Percentiles rank a stretch among this genome's conserved stretches.
These are phyloP conservation scores for Xylaria telfairii DNA, from an alignment of 495 filamentous ascomycete species.

Conservation along the genomic window DNA sequence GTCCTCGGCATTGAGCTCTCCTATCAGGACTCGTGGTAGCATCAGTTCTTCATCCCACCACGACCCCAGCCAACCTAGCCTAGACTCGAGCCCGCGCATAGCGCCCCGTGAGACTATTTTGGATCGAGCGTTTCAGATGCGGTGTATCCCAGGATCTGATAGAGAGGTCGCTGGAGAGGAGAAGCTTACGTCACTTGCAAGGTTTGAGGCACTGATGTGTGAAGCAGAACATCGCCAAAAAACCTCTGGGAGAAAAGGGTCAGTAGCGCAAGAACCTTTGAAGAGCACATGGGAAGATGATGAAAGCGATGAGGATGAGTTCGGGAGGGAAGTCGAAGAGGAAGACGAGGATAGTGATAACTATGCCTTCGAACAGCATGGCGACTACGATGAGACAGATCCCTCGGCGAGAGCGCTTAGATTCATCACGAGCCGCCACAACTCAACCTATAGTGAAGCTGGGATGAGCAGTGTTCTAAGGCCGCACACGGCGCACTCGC, in stretches of 20 bases:
- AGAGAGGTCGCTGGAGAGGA: constrained; percentile 54
- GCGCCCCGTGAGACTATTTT: constrained; percentile 63
- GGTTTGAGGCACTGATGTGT: constrained; percentile 65
- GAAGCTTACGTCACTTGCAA: constrained; percentile 61
- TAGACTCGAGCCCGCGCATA: constrained; percentile 48
- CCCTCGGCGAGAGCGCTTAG: constrained; percentile 54
- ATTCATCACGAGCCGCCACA: constrained; percentile 54
- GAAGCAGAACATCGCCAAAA: constrained; percentile 56
- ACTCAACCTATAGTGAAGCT: constrained; percentile 23
- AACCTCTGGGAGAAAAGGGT: constrained; percentile 35
- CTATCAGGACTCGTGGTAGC: constrained; percentile 49
- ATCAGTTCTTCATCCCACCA: constrained; percentile 47
- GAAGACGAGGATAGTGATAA: constrained; percentile 53
- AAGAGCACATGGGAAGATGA: constrained; percentile 57
- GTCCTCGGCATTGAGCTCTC: constrained; percentile 58
- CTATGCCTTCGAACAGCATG: constrained; percentile 42
- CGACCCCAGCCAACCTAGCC: constrained; percentile 34
- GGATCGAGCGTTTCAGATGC: constrained; percentile 64
- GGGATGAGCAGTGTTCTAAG: constrained; percentile 34
- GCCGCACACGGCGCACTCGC: constrained; percentile 54
- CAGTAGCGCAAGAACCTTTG: constrained; percentile 33
- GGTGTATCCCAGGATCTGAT: constrained; percentile 59
- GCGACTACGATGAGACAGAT: constrained; percentile 43
- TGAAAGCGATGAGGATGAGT: constrained; percentile 41
- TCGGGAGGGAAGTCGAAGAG: constrained; percentile 40